Evolutionary conservation across 2,329 filamentous ascomycete species (phyloP).

Genomic region (Fusarium sp.): DNA sequence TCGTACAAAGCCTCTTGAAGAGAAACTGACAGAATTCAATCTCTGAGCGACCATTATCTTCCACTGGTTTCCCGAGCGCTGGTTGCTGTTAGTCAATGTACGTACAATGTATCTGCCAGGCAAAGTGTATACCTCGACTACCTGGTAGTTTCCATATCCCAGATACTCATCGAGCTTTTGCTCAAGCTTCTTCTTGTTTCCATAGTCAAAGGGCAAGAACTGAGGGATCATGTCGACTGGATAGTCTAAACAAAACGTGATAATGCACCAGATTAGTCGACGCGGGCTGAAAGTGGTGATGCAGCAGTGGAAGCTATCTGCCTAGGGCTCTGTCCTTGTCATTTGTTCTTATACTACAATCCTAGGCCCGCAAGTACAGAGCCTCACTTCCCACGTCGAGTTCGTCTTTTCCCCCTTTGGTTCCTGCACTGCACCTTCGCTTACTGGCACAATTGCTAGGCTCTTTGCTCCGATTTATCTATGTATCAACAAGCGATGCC

Average conservation of each 20-base stretch:
- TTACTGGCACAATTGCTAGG: background rate
- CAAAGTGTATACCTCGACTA: background rate
- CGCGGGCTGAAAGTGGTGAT: background rate
- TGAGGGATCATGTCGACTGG: background rate
- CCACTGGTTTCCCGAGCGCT: slow-evolving; percentile 2
- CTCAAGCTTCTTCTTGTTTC: background rate
- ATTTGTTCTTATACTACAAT: background rate
- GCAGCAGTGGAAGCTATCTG: background rate
- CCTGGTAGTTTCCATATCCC: background rate
- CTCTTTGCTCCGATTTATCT: background rate
- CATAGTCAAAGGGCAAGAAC: background rate
- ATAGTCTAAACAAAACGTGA: too few species aligned
- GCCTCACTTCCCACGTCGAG: background rate
- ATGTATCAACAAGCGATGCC: background rate
- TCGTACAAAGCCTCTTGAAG: background rate
- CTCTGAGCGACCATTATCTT: background rate
- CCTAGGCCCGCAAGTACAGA: background rate
- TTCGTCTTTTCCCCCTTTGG: background rate
- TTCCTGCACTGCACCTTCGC: background rate
- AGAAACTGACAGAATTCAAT: background rate
- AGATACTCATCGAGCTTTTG: background rate
- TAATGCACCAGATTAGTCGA: too few species aligned
- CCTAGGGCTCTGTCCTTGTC: background rate
- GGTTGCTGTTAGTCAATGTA: background rate
- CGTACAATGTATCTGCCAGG: too few species aligned